A percentile compares a stretch with the other conserved stretches of the same genome.
These are phyloP conservation scores for Yamadazyma membranifaciens DNA, from an alignment of 1,139 yeast species.

Conservation along the genomic window DNA sequence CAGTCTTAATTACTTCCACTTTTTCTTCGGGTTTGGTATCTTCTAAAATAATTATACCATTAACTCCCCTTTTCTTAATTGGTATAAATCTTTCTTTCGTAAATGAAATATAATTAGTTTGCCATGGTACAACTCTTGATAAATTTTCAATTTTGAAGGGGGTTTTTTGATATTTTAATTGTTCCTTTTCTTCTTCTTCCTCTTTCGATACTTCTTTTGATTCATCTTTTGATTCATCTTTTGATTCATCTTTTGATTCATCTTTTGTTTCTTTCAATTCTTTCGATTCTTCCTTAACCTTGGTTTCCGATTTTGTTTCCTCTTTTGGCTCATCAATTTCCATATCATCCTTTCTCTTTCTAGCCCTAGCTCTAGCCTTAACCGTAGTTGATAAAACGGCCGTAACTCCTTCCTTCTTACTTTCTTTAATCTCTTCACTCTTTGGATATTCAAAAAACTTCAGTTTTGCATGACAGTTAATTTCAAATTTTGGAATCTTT, in stretches of 20 bases:
- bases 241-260: conserved; percentile 22
- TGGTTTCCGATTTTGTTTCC: conserved; percentile 23
- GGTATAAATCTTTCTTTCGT: conserved; percentile 78
- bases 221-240: conserved; percentile 18
- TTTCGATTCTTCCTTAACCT: conserved; percentile 21
- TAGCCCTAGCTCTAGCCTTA: conserved; percentile 89
- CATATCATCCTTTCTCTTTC: conserved; percentile 54
- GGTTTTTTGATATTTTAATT: conserved; percentile 48
- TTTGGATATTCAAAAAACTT: conserved; percentile 87
- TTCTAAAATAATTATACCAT: conserved; percentile 77
- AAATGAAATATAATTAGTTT: conserved; percentile 79
- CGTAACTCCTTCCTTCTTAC: conserved; percentile 86
- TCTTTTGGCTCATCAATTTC: conserved; percentile 31
- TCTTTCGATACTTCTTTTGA: conserved; percentile 7
- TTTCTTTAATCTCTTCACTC: conserved; percentile 73
- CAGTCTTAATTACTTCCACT: conserved; percentile 71
- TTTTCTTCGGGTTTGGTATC: conserved; percentile 71
- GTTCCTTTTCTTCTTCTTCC: conserved; percentile 23
- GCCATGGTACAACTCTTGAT: conserved; percentile 90
- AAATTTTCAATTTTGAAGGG: conserved; percentile 74
- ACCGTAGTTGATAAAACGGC: conserved; percentile 94
- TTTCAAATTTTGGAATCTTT: conserved; percentile 79
- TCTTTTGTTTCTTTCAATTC: conserved; percentile 25
- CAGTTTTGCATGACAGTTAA: conserved; percentile 78
- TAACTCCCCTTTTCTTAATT: conserved; percentile 73